Evolutionary conservation across 2,329 filamentous ascomycete genomes (phyloP), one percentile per base, ranked within the genome.

Genomic region (Penicillium italicum): DNA sequence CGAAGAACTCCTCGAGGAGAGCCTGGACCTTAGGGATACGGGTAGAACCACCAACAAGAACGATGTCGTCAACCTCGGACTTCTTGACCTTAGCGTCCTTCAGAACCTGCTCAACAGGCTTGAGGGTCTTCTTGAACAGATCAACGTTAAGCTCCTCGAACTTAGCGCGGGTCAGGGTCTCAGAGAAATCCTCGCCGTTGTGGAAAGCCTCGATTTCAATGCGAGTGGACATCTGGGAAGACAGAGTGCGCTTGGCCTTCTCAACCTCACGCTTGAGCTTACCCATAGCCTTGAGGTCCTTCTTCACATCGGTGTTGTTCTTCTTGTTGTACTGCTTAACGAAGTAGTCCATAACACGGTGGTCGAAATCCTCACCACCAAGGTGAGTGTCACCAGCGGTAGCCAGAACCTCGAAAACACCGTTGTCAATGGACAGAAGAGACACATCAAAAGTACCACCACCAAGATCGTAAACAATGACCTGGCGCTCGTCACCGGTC

Each of bases 211-310:
- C 94, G 64, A 99, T 97, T 81, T 97, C 94, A 67, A 96, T 91
- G 68, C 90, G 89, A 66, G 90, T 90, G 64, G 89, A 91, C 87
- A 91, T 92, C 81, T 95, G 91, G 65, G 90, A 94, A 72, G 90
- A 96, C 55, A 99, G 87, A 68, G 92, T 95, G 73, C 94, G 90
- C 89, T 99, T 99, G 80, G 94, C 94, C 87, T 97, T 97, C 80
- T 99, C 94, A 68, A 94, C 93, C 79, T 97, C 94, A 70, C 94
- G 92, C 90, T 97, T 97, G 69, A 99, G 86, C 83, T 97, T 99
- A 81, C 92, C 91, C 92, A 97, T 97, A 66, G 93, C 88, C 89
- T 97, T 97, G 65, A 88, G 80, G 74, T 97, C 91, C 83, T 95
- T 95, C 80, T 87, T 89, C 74, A 97, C 85, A 69, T 99, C 91